These are phyloP conservation scores for Styphnolobium japonicum DNA, from an alignment of 306 rosid genomes.

Conservation along the genomic window DNA sequence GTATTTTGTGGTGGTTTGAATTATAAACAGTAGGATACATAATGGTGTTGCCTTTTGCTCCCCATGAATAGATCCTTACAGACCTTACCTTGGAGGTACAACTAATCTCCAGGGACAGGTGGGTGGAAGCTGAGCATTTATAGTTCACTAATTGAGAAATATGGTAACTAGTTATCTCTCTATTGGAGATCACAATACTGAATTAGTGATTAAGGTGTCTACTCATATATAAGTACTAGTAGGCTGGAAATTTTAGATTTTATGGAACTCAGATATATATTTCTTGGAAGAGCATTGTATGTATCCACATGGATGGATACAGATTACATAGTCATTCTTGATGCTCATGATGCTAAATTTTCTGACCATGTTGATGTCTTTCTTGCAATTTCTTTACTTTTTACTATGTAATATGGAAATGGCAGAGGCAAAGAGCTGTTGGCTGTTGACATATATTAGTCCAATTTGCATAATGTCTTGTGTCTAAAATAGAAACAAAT, in stretches of 20 bases:
- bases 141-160: too few species aligned
- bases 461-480: neutral
- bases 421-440: neutral
- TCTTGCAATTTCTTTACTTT: too few species aligned
- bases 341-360: neutral
- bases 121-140: too few species aligned
- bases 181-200: too few species aligned
- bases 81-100: too few species aligned
- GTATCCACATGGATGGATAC: neutral
- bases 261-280: neutral
- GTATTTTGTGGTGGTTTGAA: too few species aligned
- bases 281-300: neutral
- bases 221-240: neutral
- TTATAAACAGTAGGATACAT: too few species aligned
- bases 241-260: neutral
- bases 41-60: too few species aligned
- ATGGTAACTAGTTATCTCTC: too few species aligned
- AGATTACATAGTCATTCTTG: neutral
- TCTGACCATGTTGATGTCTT: constrained; percentile 11
- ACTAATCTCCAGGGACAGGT: too few species aligned
- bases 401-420: neutral
- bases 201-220: too few species aligned
- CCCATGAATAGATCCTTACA: too few species aligned
- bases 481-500: neutral
- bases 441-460: neutral